Evolutionary conservation across 1,284 basidiomycete species (phyloP).

Genomic region (Moesziomyces antarcticus): DNA sequence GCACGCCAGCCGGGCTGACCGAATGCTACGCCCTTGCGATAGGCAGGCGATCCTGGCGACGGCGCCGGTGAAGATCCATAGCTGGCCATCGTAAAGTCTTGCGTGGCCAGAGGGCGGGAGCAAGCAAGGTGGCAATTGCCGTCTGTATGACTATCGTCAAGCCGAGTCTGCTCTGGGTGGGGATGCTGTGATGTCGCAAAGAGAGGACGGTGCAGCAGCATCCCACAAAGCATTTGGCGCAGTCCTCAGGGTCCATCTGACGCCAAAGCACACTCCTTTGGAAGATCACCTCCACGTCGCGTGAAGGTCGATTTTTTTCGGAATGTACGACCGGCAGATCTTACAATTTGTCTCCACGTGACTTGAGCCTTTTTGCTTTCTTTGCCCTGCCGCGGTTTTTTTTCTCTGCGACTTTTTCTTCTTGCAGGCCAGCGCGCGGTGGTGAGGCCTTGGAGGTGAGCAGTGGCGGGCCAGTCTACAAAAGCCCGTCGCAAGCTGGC

Average conservation of each 20-base stretch:
- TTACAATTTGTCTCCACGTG: conserved; percentile 12
- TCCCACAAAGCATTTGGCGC: background rate
- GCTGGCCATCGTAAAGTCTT: conserved; percentile 16
- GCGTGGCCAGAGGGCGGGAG: too few relatives aligned
- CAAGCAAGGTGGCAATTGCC: too few relatives aligned
- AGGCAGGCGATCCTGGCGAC: conserved; percentile 38
- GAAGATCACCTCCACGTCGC: conserved; percentile 20
- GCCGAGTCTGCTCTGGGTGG: too few relatives aligned
- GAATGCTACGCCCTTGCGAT: conserved; percentile 49
- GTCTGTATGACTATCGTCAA: too few relatives aligned
- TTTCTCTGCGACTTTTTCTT: conserved; percentile 6
- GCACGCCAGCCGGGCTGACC: conserved; percentile 50
- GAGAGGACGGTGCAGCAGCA: background rate
- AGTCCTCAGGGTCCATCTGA: conserved; percentile 18
- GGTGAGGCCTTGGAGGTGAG: background rate
- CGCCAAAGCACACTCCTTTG: background rate
- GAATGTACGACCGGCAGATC: conserved; percentile 1
- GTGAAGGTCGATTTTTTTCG: background rate
- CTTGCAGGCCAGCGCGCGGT: too few relatives aligned
- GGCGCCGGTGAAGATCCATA: conserved; percentile 23
- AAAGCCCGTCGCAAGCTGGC: conserved; percentile 9
- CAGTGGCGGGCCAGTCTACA: conserved; percentile 12
- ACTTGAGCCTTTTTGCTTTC: background rate
- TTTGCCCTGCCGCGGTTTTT: conserved; percentile 1
- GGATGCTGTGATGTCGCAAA: conserved; percentile 11